Percentiles rank a stretch among this genome's conserved stretches.
phyloP scores from a whole-genome alignment of 495 filamentous ascomycete genomes.

The Aspergillus carlsbadensis region DNA sequence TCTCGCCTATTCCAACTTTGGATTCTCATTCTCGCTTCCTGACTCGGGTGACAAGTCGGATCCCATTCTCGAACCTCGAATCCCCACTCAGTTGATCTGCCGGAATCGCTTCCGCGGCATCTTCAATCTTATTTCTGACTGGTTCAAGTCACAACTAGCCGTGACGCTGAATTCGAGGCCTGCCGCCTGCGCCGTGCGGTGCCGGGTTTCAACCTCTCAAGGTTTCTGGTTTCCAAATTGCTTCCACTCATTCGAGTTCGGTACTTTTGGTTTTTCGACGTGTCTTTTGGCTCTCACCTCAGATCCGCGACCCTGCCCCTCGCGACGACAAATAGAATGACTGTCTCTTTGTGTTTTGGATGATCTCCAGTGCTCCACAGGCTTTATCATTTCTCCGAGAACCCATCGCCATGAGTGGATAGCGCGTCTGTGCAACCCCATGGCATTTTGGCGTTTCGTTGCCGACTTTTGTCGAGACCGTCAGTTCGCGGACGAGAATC shows the following conservation, averaged over 20 bases:
- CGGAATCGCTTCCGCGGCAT: constrained; percentile 20
- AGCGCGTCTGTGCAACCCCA: not conserved
- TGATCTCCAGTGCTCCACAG: constrained; percentile 12
- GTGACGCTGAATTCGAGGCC: not conserved
- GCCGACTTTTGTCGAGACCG: constrained; percentile 1
- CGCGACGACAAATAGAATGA: not conserved
- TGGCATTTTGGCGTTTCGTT: constrained; percentile 16
- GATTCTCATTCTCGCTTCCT: not conserved
- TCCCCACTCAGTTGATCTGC: constrained; percentile 25
- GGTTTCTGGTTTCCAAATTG: not conserved
- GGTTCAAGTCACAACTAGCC: constrained; percentile 3
- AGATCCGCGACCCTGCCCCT: not conserved
- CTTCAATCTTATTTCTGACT: constrained; percentile 10
- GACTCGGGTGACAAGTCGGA: constrained; percentile 8
- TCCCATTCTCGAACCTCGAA: constrained; percentile 22
- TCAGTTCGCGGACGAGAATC: not conserved
- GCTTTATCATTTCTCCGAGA: constrained; percentile 10
- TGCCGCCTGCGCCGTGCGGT: not conserved
- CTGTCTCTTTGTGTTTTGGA: not conserved
- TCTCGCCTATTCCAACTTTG: no score
- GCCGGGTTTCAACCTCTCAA: not conserved
- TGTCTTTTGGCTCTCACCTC: constrained; percentile 3
- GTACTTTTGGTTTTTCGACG: constrained; percentile 20
- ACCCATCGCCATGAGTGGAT: constrained; percentile 3
- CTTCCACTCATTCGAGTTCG: not conserved